Percentiles rank a stretch among this genome's conserved stretches.
These are phyloP conservation scores for Sporothrix mexicana DNA, from an alignment of 2,329 filamentous ascomycete species.

Conservation along the genomic window DNA sequence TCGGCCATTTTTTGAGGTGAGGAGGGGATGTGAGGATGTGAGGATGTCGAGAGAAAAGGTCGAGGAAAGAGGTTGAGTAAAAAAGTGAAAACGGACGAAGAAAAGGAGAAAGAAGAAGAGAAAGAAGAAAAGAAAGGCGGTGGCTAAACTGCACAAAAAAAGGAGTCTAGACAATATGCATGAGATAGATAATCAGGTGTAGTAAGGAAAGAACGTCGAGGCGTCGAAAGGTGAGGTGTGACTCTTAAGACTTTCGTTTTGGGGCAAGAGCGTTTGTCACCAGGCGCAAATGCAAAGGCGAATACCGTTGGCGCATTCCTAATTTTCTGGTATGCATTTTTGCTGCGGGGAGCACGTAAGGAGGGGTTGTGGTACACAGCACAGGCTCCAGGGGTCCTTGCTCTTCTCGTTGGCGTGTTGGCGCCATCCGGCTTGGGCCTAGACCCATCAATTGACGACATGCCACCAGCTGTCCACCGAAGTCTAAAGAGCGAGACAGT, in stretches of 20 bases:
- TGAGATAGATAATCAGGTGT: background rate
- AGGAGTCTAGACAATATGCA: background rate
- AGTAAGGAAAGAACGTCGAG: background rate
- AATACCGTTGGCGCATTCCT: background rate
- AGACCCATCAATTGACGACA: slow-evolving; percentile 23
- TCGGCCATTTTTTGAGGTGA: background rate
- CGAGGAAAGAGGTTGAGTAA: background rate
- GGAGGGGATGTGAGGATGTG: background rate
- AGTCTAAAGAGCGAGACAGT: background rate
- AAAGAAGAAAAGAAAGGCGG: background rate
- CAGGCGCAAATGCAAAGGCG: slow-evolving; percentile 7
- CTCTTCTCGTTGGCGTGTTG: background rate
- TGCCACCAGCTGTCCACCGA: slow-evolving; percentile 6
- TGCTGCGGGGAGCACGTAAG: background rate
- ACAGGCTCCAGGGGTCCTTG: background rate
- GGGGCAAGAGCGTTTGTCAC: slow-evolving; percentile 21
- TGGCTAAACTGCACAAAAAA: slow-evolving; percentile 4
- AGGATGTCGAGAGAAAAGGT: background rate
- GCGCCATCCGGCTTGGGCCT: slow-evolving; percentile 12
- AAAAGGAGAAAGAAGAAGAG: too few relatives aligned
- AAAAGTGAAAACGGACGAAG: background rate
- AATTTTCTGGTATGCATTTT: background rate
- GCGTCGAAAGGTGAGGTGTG: slow-evolving; percentile 17
- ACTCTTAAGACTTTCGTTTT: background rate
- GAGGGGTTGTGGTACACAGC: slow-evolving; percentile 20